These are phyloP conservation scores for Hibiscus mutabilis DNA, from an alignment of 345 rosid species.

Conservation along the genomic window DNA sequence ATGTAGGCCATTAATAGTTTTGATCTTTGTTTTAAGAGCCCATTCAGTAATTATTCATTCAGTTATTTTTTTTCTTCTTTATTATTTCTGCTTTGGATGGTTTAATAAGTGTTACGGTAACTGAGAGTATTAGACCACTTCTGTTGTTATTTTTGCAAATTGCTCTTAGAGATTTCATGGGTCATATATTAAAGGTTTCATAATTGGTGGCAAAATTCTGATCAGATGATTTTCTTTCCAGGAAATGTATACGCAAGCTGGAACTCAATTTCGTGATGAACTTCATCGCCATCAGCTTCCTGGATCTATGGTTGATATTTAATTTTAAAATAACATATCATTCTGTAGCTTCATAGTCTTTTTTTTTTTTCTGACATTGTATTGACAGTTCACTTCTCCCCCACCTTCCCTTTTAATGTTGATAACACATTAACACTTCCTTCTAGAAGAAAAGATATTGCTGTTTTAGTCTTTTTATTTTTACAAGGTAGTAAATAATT, in stretches of 20 bases:
- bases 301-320: conserved; percentile 60
- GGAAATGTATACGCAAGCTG: conserved; percentile 96
- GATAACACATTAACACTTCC: too few species aligned
- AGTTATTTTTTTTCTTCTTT: background rate
- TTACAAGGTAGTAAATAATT: conserved; percentile 6
- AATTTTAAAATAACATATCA: conserved; percentile 1
- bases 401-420: too few species aligned
- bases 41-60: too few species aligned
- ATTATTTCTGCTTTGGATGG: conserved; percentile 5
- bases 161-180: background rate
- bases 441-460: background rate
- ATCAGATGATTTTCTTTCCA: conserved; percentile 29
- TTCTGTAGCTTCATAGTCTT: conserved; percentile 5
- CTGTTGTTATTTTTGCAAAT: background rate
- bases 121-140: background rate
- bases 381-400: too few species aligned
- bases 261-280: conserved; percentile 93
- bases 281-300: conserved; percentile 95
- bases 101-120: background rate
- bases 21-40: too few species aligned
- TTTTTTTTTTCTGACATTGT: background rate
- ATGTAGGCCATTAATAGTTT: too few species aligned
- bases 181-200: background rate
- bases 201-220: background rate
- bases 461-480: background rate